phyloP scores from a whole-genome alignment of 768 basidiomycete species.

The Dentipellis sp. region DNA sequence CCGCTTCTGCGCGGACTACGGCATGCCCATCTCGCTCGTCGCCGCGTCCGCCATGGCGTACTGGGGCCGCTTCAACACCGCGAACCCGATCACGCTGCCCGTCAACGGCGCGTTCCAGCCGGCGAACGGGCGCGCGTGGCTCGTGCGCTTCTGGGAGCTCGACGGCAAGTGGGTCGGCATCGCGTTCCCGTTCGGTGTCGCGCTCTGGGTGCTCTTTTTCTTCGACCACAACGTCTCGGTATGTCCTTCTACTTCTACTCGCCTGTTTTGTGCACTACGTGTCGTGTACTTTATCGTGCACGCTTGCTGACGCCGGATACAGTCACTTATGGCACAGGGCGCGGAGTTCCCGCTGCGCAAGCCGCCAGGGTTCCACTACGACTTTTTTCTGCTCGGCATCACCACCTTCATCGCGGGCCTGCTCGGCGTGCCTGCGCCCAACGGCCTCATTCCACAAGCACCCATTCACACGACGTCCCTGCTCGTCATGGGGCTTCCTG shows the following conservation, averaged over 20 bases:
- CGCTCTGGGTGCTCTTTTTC: constrained; percentile 89
- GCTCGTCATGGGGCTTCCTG: constrained; percentile 47
- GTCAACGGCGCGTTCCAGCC: constrained; percentile 61
- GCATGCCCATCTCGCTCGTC: constrained; percentile 82
- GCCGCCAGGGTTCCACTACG: constrained; percentile 79
- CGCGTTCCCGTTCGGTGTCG: constrained; percentile 80
- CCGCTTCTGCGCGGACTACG: constrained; percentile 76
- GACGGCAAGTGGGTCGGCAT: constrained; percentile 85
- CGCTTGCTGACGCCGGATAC: neutral
- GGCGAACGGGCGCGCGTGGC: constrained; percentile 67
- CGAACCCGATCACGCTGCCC: constrained; percentile 59
- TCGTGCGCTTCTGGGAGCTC: constrained; percentile 84
- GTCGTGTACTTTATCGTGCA: neutral
- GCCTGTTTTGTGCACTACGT: neutral
- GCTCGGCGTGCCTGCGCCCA: constrained; percentile 82
- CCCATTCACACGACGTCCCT: constrained; percentile 89
- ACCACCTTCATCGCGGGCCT: constrained; percentile 85
- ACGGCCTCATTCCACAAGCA: constrained; percentile 79
- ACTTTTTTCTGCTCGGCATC: constrained; percentile 86
- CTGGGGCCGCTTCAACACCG: constrained; percentile 68
- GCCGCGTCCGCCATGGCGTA: constrained; percentile 73
- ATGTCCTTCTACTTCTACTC: constrained; percentile 20
- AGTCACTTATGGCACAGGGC: constrained; percentile 91
- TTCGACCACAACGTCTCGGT: constrained; percentile 94
- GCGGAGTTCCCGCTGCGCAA: constrained; percentile 85